These are phyloP conservation scores for Rhododendron ferrugineum DNA, from an alignment of 148 eudicot genomes.

Conservation along the genomic window DNA sequence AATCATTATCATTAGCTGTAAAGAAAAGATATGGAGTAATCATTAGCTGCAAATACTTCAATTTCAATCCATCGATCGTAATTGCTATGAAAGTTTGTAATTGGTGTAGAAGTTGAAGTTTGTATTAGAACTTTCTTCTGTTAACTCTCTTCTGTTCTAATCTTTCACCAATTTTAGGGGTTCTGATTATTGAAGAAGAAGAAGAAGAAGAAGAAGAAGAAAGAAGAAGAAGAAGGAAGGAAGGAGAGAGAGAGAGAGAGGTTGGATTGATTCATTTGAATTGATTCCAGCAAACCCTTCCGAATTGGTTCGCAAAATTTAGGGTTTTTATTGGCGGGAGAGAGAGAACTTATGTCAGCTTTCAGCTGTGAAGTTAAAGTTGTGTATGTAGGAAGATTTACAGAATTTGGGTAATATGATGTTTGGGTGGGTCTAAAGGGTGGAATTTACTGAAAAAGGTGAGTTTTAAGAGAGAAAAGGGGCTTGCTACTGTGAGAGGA, in stretches of 20 bases:
- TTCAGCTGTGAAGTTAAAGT: too few species aligned
- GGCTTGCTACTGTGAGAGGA: not conserved
- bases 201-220: not conserved
- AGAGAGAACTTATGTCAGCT: not conserved
- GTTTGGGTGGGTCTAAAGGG: not conserved
- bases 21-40: not conserved
- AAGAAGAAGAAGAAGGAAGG: too few species aligned
- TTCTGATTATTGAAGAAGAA: not conserved
- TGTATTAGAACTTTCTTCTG: too few species aligned
- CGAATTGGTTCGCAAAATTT: not conserved
- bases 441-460: not conserved
- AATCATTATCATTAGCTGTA: too few species aligned
- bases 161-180: not conserved
- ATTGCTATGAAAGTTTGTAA: not conserved
- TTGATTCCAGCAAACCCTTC: not conserved
- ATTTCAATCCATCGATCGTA: not conserved
- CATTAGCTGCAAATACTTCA: not conserved
- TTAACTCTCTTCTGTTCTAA: not conserved
- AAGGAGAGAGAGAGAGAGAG: not conserved
- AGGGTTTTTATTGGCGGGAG: not conserved
- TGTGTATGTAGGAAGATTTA: not conserved
- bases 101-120: too few species aligned
- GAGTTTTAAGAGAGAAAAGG: not conserved
- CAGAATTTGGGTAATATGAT: not conserved
- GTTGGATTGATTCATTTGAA: not conserved